Conservation (phyloP, 2,329 filamentous ascomycete genomes). For the Erysiphe pisi region DNA sequence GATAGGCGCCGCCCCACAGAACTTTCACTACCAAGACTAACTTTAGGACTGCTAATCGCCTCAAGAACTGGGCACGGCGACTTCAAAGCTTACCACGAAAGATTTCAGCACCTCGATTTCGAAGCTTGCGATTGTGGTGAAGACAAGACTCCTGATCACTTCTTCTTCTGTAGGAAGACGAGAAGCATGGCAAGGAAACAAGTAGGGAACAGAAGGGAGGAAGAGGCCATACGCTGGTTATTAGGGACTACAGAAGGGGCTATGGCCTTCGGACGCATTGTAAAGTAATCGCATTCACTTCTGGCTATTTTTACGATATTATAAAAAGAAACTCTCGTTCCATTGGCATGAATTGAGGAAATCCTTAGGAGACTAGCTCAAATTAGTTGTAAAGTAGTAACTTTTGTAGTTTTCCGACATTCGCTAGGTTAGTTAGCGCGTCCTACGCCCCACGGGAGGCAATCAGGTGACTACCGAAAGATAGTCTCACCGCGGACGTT, state of each 20-base stretch:
- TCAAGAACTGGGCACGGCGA: background rate
- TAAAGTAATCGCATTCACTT: background rate
- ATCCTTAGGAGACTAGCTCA: background rate
- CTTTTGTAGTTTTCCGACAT: background rate
- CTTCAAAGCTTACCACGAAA: slow-evolving; percentile 8
- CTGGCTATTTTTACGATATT: background rate
- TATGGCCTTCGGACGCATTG: background rate
- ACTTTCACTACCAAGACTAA: background rate
- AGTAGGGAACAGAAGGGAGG: background rate
- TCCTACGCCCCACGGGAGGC: too few species aligned
- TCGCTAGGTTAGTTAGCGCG: background rate
- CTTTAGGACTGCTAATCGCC: background rate
- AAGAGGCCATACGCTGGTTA: background rate
- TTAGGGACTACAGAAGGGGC: background rate
- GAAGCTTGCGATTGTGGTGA: background rate
- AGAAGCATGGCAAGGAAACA: background rate
- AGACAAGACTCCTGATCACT: background rate
- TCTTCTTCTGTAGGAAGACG: background rate
- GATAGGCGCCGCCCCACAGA: too few species aligned
- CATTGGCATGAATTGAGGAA: background rate
- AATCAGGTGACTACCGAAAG: too few species aligned
- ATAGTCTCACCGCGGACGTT: too few species aligned
- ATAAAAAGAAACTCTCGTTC: background rate
- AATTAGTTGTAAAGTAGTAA: slow-evolving; percentile 2
- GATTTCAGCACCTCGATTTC: background rate